Evolutionary conservation across 495 filamentous ascomycete genomes (phyloP), one percentile per base, ranked within the genome.

Genomic region (Friedmanniomyces endolithicus): DNA sequence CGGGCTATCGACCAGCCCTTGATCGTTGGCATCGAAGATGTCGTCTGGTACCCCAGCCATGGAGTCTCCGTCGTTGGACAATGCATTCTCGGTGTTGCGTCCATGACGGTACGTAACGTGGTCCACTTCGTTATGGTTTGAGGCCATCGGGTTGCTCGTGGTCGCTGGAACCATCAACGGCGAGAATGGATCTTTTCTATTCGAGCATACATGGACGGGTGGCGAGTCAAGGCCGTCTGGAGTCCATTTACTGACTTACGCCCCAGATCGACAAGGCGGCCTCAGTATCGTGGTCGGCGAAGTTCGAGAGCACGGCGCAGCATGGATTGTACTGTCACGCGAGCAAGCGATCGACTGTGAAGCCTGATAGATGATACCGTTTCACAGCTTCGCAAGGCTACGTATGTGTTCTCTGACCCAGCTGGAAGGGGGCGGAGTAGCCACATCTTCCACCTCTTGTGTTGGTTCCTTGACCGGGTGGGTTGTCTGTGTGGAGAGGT

Each of bases 11-110:
- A 23, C 44, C 46, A 56, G 34, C 22, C 53, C 45, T 49, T 39
- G 29, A 29, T 56, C 53, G 33, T 56, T 56, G 29, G 47, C 23
- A 29, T 56, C 46, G 20, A 49, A 56, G 8, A 56, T 37, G 11
- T 46, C 44, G 20, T 55, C 25, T 35, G 23, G 35, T 8, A 35
- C 16, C 35, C 19, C 31, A 24, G 14, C n/a, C 12, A 52, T 27
- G 20, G 34, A 41, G 50, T 35, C 50, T 6, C 4, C 23, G 35
- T 52, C 31, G 19, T 47, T 20, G 20, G 19, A 27, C 19, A 7
- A 27, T 8, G 7, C 17, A 16, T 47, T 16, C 19, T 47, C 17
- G 17, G 24, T 20, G 7, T 4, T 19, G 37, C 17, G 12, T 3
- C 16, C 3, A 41, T 14, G 37, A 41, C 37, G 37, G 27, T 31